Evolutionary conservation across 169 alveolate species (phyloP), one percentile per base, ranked within the genome.

Genomic region (Plasmodium relictum): DNA sequence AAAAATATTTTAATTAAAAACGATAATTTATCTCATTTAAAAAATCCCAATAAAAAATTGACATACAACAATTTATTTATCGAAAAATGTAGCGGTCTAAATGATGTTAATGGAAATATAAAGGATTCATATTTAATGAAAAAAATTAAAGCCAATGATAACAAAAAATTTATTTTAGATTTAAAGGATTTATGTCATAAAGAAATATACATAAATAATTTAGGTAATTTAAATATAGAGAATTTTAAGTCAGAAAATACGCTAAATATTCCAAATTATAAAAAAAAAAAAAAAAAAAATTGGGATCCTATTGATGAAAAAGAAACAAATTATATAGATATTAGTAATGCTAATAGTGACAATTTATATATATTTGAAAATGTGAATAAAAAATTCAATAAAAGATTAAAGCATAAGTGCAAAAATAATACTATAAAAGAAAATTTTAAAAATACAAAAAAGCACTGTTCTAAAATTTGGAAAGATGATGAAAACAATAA

Each of bases 51-150:
- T 14, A 78, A 63, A 69, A 45, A 45, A 1, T 22, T 48, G 8
- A 24, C n/a, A 14, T 78, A 63, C n/a, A 78, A 78, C n/a, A 78
- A 78, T 31, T 52, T 78, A 41, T 45, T 78, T 16, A 26, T 63
- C 16, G 80, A 63, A 0, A 62, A 66, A 20, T 78, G 44, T 69
- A 69, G 48, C 3, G 65, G 18, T 24, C 44, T 78, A 65, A 78
- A 58, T 14, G 89, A 78, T 54, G 63, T 78, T 16, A 78, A 70
- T 31, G 48, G 26, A 31, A 63, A 78, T 65, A 41, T 78, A 20
- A 78, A 76, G 20, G 69, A 58, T 3, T 41, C 76, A 7, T 45
- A 48, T 78, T 63, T 41, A 12, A 3, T 63, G 18, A 44, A 24
- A 16, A 31, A 56, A 3, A n/a, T 7, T 26, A 66, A 63, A 20